These are phyloP conservation scores for Ophiosphaerella korrae DNA, from an alignment of 2,329 filamentous ascomycete species.

Conservation along the genomic window DNA sequence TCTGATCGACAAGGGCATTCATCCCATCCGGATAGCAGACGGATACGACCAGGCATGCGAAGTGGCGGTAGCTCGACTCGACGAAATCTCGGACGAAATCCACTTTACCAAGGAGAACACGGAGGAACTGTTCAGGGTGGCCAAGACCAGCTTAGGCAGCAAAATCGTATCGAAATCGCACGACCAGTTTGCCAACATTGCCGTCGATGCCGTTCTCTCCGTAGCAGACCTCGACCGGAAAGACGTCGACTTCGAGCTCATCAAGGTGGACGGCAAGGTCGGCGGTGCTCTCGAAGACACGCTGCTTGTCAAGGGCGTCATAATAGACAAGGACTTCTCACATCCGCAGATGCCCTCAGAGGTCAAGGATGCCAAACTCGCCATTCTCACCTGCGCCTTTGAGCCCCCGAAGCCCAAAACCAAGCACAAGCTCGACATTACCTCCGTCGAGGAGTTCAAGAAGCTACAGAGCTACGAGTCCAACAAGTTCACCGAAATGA, in stretches of 20 bases:
- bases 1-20: conserved; percentile 99
- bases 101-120: conserved; percentile 81
- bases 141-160: conserved; percentile 92
- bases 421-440: conserved; percentile 99
- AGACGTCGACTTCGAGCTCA: conserved; percentile 98
- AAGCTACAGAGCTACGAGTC: conserved; percentile 95
- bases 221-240: conserved; percentile 95
- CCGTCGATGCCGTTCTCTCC: conserved; percentile 93
- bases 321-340: conserved; percentile 99
- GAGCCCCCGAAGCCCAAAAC: conserved; percentile 99
- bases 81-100: conserved; percentile 90
- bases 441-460: conserved; percentile 96
- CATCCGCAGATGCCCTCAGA: conserved; percentile 99
- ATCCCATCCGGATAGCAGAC: conserved; percentile 97
- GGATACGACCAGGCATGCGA: conserved; percentile 98
- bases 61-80: conserved; percentile 89
- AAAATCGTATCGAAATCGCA: conserved; percentile 99
- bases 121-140: conserved; percentile 88
- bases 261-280: conserved; percentile 99
- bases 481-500: conserved; percentile 98
- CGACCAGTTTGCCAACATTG: conserved; percentile 96
- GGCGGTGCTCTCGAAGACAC: conserved; percentile 93
- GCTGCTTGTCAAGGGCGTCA: conserved; percentile 93
- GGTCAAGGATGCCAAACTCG: conserved; percentile 93
- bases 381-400: conserved; percentile 96